Evolutionary conservation across 768 basidiomycete species (phyloP), one percentile per base, ranked within the genome.

Genomic region (Sporobolomyces phaffii): DNA sequence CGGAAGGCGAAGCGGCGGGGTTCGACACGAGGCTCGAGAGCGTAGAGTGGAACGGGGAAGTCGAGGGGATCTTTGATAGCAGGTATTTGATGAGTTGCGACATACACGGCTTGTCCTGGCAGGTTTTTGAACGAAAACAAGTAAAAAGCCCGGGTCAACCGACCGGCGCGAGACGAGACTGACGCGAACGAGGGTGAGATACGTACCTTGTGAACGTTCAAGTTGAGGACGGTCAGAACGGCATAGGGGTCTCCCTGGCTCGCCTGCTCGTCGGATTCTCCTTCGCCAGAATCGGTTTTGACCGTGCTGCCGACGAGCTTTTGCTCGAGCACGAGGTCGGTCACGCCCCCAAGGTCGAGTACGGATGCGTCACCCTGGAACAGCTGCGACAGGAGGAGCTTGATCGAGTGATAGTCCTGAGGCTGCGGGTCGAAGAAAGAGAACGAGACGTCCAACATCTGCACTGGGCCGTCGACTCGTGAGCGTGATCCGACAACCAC

Each of bases 341-440:
- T 83, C 5, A 99, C 82, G 8, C 86, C 85, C 60, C 87, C 83
- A 2, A 89, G 78, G 71, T 87, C 80, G 41, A 99, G 80, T 9
- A 79, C 74, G 52, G 88, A 85, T 0, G 90, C 86, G 75, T 97
- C 94, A 43, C 88, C 83, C 61, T 89, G 88, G 74, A 94, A 80
- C 7, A 80, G 77, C 73, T 82, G 81, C 4, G 76, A 75, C 5
- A 82, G 72, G 28, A 83, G 75, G 26, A 79, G 77, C 70, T 82
- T 82, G 58, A 81, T 72, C 3, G 92, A 90, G 69, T 88, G 86
- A 76, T 88, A 96, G 79, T 98, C 93, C 73, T 89, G 82, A 4
- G 88, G 84, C 71, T 89, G 87, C 9, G 90, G 85, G 77, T 90
- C 87, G 82, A 90, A 93, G 77, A 96, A 98, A 71, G 96, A 91